phyloP scores from a whole-genome alignment of 2,329 filamentous ascomycete genomes.

The Neopestalotiopsis sp. region DNA sequence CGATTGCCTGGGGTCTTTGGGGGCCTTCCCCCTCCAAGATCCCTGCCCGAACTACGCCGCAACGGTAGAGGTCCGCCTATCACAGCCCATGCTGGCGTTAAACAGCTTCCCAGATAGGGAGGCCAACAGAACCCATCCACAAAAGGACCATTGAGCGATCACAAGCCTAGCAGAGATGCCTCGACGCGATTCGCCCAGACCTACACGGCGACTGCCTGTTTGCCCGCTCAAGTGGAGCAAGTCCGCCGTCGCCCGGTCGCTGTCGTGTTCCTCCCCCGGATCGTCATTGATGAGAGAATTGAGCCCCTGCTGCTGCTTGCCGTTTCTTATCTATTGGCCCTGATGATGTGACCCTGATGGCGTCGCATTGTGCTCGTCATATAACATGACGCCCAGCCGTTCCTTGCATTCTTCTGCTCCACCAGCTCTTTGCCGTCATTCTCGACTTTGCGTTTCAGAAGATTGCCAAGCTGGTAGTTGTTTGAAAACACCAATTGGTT shows the following conservation, averaged over 20 bases:
- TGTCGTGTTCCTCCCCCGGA: not conserved
- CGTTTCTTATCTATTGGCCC: conserved; percentile 16
- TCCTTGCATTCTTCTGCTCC: not conserved
- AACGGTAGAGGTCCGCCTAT: conserved; percentile 7
- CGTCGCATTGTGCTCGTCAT: not conserved
- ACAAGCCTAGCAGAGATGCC: conserved; percentile 8
- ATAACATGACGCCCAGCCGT: conserved; percentile 9
- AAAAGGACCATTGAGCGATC: not conserved
- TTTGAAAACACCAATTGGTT: not conserved
- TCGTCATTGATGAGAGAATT: not conserved
- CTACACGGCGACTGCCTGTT: not conserved
- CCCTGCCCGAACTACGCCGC: not conserved
- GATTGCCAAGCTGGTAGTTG: not conserved
- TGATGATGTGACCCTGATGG: not conserved
- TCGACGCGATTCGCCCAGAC: not conserved
- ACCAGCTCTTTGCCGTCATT: not conserved
- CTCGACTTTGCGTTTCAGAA: not conserved
- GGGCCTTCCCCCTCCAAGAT: not conserved
- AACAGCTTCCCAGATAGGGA: conserved; percentile 17
- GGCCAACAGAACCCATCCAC: conserved; percentile 7
- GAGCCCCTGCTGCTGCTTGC: not conserved
- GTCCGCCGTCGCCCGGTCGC: not conserved
- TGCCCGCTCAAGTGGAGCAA: not conserved
- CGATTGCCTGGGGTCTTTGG: too few species aligned
- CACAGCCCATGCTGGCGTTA: not conserved